Evolutionary conservation across 148 eudicot genomes (phyloP).

Genomic region (Pouteria glomerata): DNA sequence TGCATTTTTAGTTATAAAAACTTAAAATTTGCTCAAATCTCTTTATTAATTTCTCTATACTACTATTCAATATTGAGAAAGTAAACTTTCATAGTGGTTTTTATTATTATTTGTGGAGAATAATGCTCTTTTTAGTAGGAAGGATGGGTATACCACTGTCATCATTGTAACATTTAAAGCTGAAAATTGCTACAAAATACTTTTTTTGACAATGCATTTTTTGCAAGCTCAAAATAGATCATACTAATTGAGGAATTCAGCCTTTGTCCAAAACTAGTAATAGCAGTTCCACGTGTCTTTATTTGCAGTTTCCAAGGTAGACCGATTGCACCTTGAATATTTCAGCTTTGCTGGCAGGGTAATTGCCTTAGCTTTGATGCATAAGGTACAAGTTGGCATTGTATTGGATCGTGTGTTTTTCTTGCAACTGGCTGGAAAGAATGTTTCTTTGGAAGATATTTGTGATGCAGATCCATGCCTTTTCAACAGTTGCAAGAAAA

Average conservation of each 20-base stretch:
- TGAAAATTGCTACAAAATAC: background rate
- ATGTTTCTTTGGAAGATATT: constrained; percentile 64
- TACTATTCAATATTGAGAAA: no score
- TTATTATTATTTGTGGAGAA: no score
- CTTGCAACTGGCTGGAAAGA: constrained; percentile 62
- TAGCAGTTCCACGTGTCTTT: constrained; percentile 14
- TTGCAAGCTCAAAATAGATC: background rate
- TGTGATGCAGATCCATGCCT: constrained; percentile 79
- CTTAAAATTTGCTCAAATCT: no score
- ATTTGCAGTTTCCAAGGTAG: constrained; percentile 81
- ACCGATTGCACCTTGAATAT: constrained; percentile 68
- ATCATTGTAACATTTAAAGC: background rate
- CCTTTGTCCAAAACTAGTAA: background rate
- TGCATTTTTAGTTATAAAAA: no score
- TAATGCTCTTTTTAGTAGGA: no score
- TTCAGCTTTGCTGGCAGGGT: constrained; percentile 81
- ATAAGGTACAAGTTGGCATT: constrained; percentile 85
- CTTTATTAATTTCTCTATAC: no score
- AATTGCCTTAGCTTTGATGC: constrained; percentile 81
- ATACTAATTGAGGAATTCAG: background rate
- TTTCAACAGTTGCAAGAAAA: constrained; percentile 80
- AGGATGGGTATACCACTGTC: no score
- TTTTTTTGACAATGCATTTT: background rate
- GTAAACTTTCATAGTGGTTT: no score
- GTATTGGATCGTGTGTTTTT: constrained; percentile 75